Conservation (phyloP, 1,284 basidiomycete species). For the Ceratobasidium sp. region DNA sequence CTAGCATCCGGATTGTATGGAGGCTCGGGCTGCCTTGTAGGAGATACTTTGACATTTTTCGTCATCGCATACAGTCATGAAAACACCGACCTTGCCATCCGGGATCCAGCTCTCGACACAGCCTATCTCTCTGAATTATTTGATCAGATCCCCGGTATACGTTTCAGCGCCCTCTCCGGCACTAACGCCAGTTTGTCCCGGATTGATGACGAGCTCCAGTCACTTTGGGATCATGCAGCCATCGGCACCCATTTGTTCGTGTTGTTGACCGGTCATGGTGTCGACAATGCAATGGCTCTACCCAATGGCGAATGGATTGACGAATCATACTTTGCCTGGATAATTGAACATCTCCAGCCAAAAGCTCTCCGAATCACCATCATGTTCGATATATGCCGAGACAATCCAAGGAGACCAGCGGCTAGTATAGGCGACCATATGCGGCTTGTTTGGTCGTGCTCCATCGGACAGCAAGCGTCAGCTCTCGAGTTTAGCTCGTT, state of each 20-base stretch:
- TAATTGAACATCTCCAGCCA: not conserved
- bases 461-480: not conserved
- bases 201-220: not conserved
- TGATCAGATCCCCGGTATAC: not conserved
- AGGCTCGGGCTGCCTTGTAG: too few relatives aligned
- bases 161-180: not conserved
- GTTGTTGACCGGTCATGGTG: slow-evolving; percentile 13
- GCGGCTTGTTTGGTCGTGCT: too few relatives aligned
- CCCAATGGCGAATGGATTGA: not conserved
- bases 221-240: not conserved
- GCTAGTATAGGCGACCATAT: too few relatives aligned
- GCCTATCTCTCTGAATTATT: not conserved
- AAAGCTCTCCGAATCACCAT: not conserved
- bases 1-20: too few relatives aligned
- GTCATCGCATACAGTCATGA: not conserved
- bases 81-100: not conserved
- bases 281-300: slow-evolving; percentile 1
- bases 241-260: not conserved
- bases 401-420: not conserved
- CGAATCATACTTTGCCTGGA: not conserved
- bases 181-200: too few relatives aligned
- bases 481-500: not conserved
- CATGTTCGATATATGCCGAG: slow-evolving; percentile 21
- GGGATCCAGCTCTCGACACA: not conserved
- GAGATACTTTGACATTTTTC: not conserved